Conservation (phyloP, 2,329 filamentous ascomycete species). For the Chrysoporthe deuterocubensis region DNA sequence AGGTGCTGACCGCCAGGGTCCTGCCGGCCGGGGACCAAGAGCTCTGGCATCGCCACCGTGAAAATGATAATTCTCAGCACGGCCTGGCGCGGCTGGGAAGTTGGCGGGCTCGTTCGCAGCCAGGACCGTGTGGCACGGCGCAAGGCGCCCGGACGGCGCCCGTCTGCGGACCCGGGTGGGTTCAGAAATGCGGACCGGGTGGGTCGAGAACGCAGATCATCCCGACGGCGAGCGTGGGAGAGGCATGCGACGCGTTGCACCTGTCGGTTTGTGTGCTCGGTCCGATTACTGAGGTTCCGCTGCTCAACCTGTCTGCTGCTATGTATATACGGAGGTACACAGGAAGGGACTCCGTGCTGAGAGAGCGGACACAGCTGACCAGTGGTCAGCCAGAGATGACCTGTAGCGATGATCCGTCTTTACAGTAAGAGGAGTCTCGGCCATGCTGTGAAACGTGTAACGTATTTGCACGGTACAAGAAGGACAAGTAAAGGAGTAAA, state of each 20-base stretch:
- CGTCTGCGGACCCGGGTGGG: slow-evolving; percentile 24
- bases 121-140: slow-evolving; percentile 11
- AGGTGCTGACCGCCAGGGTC: slow-evolving; percentile 14
- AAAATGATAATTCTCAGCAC: not conserved
- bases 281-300: not conserved
- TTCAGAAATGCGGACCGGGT: slow-evolving; percentile 7
- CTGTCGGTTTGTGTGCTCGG: slow-evolving; percentile 8
- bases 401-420: not conserved
- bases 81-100: slow-evolving; percentile 2
- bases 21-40: not conserved
- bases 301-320: not conserved
- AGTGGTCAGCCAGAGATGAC: not conserved
- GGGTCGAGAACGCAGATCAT: slow-evolving; percentile 26
- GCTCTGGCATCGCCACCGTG: not conserved
- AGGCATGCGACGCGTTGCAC: not conserved
- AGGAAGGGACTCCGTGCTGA: not conserved
- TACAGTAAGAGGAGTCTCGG: not conserved
- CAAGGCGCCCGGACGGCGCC: slow-evolving; percentile 26
- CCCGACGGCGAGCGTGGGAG: slow-evolving; percentile 6
- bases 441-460: not conserved
- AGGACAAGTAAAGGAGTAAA: too few species aligned
- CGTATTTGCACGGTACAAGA: too few species aligned
- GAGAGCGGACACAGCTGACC: not conserved
- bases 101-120: not conserved
- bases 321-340: not conserved